These are phyloP conservation scores for Candida maesae DNA, from an alignment of 805 yeast species.

Conservation along the genomic window DNA sequence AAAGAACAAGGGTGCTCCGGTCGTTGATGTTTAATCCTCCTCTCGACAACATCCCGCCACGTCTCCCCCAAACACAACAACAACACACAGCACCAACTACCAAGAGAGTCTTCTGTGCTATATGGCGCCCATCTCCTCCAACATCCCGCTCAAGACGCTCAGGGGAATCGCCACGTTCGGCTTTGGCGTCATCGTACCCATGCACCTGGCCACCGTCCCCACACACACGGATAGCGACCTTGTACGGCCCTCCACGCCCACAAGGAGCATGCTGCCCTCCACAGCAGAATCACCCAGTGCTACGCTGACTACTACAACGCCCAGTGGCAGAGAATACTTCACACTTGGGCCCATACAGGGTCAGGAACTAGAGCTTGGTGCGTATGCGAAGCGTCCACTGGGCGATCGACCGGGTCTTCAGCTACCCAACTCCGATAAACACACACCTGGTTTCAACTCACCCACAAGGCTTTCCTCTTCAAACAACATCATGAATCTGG, in stretches of 20 bases:
- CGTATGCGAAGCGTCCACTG: too few species aligned
- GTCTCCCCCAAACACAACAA: too few species aligned
- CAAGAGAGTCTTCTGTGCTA: background rate
- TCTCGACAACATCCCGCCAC: too few species aligned
- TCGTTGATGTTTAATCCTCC: too few species aligned
- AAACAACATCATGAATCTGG: slow-evolving; percentile 5
- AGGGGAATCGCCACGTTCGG: slow-evolving; percentile 17
- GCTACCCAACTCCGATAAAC: background rate
- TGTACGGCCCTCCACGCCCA: background rate
- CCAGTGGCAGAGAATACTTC: too few species aligned
- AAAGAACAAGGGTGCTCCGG: too few species aligned
- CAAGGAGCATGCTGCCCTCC: too few species aligned
- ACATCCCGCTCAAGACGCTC: background rate
- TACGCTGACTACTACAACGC: background rate
- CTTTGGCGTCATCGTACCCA: slow-evolving; percentile 11
- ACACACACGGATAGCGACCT: background rate
- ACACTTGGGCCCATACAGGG: too few species aligned
- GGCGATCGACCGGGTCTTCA: too few species aligned
- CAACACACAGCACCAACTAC: too few species aligned
- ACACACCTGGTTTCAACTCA: slow-evolving; percentile 5
- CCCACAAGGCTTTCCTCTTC: slow-evolving; percentile 14
- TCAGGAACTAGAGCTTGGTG: too few species aligned
- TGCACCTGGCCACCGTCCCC: slow-evolving; percentile 3
- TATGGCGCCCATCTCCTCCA: background rate
- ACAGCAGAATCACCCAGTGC: background rate